Conservation (phyloP, 2,329 filamentous ascomycete genomes). For the Nannizziopsis barbatae region DNA sequence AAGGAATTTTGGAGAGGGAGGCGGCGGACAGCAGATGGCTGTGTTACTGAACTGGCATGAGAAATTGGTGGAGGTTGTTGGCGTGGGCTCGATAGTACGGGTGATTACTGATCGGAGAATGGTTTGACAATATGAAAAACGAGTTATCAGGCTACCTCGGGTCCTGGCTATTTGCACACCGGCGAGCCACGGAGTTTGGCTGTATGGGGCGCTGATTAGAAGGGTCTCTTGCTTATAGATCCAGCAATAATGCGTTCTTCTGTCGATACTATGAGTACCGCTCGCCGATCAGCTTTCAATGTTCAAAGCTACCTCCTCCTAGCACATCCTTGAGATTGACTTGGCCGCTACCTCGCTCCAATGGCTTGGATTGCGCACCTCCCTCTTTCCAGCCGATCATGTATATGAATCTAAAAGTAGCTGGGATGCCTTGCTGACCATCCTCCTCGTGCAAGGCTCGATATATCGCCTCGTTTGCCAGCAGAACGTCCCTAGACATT, state of each 20-base stretch:
- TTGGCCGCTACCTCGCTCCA: conserved; percentile 73
- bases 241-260: background rate
- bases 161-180: too few relatives aligned
- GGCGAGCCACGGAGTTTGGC: too few relatives aligned
- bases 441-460: conserved; percentile 72
- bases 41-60: conserved; percentile 97
- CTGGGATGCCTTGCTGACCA: conserved; percentile 56
- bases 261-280: background rate
- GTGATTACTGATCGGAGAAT: conserved; percentile 95
- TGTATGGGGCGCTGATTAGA: too few relatives aligned
- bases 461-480: conserved; percentile 85
- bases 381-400: conserved; percentile 98
- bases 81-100: conserved; percentile 80
- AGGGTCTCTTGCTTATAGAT: background rate
- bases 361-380: conserved; percentile 62
- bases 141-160: too few relatives aligned
- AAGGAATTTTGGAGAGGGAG: conserved; percentile 49
- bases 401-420: conserved; percentile 89
- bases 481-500: conserved; percentile 68
- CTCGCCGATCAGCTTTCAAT: background rate
- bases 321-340: conserved; percentile 79
- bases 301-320: conserved; percentile 32
- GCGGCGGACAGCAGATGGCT: conserved; percentile 83
- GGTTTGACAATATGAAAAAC: too few relatives aligned
- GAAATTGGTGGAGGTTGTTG: conserved; percentile 90